phyloP scores from a whole-genome alignment of 1,139 yeast genomes.

The Yamadazyma spencermartinsiae region DNA sequence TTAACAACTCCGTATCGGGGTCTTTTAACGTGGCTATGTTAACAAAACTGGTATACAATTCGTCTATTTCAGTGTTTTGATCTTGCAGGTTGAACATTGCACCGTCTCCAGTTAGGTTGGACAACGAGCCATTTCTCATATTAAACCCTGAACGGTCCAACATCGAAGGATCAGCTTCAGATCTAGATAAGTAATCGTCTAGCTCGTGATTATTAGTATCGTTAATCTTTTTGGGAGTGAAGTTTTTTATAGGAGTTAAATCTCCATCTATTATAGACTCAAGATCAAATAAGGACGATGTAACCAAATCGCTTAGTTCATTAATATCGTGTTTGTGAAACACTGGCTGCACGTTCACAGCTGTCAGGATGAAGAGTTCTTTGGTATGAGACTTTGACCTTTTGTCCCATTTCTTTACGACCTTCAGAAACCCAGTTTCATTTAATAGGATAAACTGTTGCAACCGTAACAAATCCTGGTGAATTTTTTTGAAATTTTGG shows the following conservation, averaged over 20 bases:
- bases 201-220: slow-evolving; percentile 5
- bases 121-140: slow-evolving; percentile 11
- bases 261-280: slow-evolving; percentile 89
- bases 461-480: slow-evolving; percentile 81
- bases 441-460: slow-evolving; percentile 93
- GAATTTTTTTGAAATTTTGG: slow-evolving; percentile 86
- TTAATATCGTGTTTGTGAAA: slow-evolving; percentile 89
- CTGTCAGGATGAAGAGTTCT: slow-evolving; percentile 86
- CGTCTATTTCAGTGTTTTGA: slow-evolving; percentile 53
- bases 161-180: background rate
- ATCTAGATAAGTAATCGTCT: slow-evolving; percentile 5
- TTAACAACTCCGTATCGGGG: slow-evolving; percentile 44
- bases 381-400: slow-evolving; percentile 92
- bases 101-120: slow-evolving; percentile 6
- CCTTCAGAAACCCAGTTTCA: slow-evolving; percentile 94
- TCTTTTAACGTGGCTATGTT: slow-evolving; percentile 54
- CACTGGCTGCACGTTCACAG: slow-evolving; percentile 95
- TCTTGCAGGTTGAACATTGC: background rate
- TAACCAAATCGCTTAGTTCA: slow-evolving; percentile 78
- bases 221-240: slow-evolving; percentile 5
- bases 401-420: slow-evolving; percentile 96
- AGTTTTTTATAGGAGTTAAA: slow-evolving; percentile 21
- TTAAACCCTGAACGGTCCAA: background rate
- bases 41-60: slow-evolving; percentile 65
- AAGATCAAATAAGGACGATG: slow-evolving; percentile 73